Conservation (phyloP, 441 rosid species). For the Euphorbia celastroides region DNA sequence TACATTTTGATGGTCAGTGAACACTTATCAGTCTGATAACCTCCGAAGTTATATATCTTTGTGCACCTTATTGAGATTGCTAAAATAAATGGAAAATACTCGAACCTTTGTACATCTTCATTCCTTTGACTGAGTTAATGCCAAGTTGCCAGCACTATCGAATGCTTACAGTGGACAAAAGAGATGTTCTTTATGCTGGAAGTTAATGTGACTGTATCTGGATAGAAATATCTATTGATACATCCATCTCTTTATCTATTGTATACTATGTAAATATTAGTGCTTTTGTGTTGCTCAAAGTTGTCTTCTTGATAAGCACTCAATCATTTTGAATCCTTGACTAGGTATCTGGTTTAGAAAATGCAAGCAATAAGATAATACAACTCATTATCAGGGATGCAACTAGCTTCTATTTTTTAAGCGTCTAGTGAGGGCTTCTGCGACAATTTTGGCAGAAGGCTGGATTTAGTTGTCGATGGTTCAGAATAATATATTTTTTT, state of each 20-base stretch:
- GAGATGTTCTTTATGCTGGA: too few species aligned
- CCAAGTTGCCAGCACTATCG: background rate
- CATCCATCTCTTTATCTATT: background rate
- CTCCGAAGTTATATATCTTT: background rate
- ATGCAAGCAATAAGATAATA: background rate
- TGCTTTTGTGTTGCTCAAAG: background rate
- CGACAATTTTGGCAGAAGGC: background rate
- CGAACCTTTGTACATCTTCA: background rate
- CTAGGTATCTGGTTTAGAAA: background rate
- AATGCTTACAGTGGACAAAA: background rate
- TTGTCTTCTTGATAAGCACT: background rate
- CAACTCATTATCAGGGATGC: background rate
- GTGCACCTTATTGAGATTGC: background rate
- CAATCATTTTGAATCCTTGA: background rate
- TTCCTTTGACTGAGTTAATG: background rate
- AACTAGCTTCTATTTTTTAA: background rate
- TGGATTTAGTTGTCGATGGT: conserved; percentile 2
- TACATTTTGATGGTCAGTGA: background rate
- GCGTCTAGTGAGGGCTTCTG: background rate
- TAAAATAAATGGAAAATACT: conserved; percentile 3
- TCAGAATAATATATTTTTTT: background rate
- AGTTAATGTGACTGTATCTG: background rate
- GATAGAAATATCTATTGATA: background rate
- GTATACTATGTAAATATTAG: background rate
- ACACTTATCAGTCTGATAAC: background rate